Conservation (phyloP, 2,329 filamentous ascomycete species). For the Fusarium luffae region DNA sequence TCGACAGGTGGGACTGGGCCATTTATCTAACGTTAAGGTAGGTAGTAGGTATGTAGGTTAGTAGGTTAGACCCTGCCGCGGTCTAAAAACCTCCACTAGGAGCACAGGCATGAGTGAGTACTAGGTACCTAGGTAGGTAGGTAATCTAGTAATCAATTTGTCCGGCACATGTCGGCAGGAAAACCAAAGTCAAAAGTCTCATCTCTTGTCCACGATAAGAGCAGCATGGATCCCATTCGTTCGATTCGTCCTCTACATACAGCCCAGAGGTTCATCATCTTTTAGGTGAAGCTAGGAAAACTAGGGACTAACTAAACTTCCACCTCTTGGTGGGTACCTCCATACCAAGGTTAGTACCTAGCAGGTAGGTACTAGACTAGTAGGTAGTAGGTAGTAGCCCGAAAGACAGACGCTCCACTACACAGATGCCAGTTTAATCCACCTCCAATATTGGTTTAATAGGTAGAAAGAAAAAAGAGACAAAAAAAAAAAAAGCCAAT, state of each 20-base stretch:
- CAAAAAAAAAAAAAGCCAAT: slow-evolving; percentile 23
- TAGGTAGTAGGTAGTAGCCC: not conserved
- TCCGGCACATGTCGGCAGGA: not conserved
- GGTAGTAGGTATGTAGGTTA: no score
- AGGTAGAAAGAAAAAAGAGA: no score
- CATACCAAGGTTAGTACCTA: not conserved
- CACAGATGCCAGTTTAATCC: not conserved
- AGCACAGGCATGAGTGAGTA: not conserved
- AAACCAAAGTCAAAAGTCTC: not conserved
- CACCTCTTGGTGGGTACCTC: not conserved
- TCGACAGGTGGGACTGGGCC: slow-evolving; percentile 16
- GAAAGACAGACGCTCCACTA: slow-evolving; percentile 4
- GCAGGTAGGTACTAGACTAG: no score
- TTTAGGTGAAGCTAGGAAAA: not conserved
- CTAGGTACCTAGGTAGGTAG: not conserved
- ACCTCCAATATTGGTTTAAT: not conserved
- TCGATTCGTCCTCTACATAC: not conserved
- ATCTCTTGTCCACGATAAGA: not conserved
- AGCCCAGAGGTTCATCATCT: not conserved
- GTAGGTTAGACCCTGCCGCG: slow-evolving; percentile 1
- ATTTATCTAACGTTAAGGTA: slow-evolving; percentile 13
- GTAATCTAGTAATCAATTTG: no score
- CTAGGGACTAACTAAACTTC: not conserved
- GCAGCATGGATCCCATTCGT: not conserved
- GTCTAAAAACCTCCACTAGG: slow-evolving; percentile 4